These are phyloP conservation scores for Ramalina intermedia DNA, from an alignment of 495 filamentous ascomycete species.

Conservation along the genomic window DNA sequence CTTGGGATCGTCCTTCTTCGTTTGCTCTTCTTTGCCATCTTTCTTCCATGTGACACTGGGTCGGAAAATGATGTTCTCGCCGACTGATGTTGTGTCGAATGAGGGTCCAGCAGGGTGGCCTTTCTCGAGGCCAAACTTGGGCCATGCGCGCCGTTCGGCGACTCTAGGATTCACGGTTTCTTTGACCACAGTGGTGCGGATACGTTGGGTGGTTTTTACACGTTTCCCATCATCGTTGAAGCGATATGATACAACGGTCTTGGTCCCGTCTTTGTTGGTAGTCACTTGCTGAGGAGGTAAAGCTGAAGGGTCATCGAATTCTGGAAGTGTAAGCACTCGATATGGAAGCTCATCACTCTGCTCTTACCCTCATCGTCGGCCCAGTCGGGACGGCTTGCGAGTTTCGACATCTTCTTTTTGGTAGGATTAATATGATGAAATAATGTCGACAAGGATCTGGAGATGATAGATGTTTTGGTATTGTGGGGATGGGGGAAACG, in stretches of 20 bases:
- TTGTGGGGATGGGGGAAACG: too few relatives aligned
- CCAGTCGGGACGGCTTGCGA: conserved; percentile 63
- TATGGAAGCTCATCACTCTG: neutral
- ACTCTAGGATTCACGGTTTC: conserved; percentile 93
- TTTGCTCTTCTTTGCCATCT: conserved; percentile 62
- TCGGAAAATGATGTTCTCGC: conserved; percentile 93
- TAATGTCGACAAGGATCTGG: too few relatives aligned
- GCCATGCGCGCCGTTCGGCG: conserved; percentile 80
- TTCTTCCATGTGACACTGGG: conserved; percentile 83
- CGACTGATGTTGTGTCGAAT: conserved; percentile 78
- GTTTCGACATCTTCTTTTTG: conserved; percentile 11
- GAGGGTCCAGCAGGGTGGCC: conserved; percentile 51
- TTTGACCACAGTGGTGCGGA: conserved; percentile 75
- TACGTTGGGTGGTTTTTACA: conserved; percentile 87
- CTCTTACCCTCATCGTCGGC: conserved; percentile 63
- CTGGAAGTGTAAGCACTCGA: conserved; percentile 12
- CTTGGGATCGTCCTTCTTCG: conserved; percentile 62
- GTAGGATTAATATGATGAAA: too few relatives aligned
- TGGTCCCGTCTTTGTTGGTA: conserved; percentile 93
- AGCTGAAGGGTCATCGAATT: conserved; percentile 66
- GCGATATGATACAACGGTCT: conserved; percentile 81
- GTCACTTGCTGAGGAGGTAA: conserved; percentile 77
- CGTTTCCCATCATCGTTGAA: conserved; percentile 89
- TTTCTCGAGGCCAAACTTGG: conserved; percentile 83
- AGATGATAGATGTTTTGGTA: too few relatives aligned